Evolutionary conservation across 2,329 filamentous ascomycete genomes (phyloP).

Genomic region (Calonectria henricotiae): DNA sequence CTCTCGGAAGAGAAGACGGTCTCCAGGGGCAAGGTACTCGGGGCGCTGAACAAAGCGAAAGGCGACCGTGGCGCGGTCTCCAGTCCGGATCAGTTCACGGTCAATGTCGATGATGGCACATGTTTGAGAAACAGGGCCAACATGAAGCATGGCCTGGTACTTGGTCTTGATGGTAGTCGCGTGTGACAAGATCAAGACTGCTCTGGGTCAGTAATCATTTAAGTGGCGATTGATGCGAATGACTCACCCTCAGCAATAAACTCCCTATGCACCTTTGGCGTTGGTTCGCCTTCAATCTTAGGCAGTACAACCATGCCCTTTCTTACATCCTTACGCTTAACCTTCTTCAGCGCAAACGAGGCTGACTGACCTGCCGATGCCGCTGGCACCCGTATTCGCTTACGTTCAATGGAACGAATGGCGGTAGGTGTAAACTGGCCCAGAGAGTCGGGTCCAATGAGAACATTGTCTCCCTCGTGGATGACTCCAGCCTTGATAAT

Average conservation of each 20-base stretch:
- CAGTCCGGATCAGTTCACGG: constrained; percentile 93
- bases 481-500: constrained; percentile 91
- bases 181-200: constrained; percentile 93
- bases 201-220: constrained; percentile 31
- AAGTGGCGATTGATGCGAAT: not conserved
- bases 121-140: constrained; percentile 94
- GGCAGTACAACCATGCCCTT: constrained; percentile 98
- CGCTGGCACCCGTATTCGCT: constrained; percentile 89
- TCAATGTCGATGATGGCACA: constrained; percentile 99
- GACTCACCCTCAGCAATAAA: constrained; percentile 82
- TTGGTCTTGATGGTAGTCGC: constrained; percentile 97
- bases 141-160: constrained; percentile 98
- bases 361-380: constrained; percentile 94
- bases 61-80: constrained; percentile 93
- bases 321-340: constrained; percentile 91
- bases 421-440: constrained; percentile 91
- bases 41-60: constrained; percentile 96
- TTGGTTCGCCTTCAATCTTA: constrained; percentile 81
- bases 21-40: constrained; percentile 91
- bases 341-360: constrained; percentile 89
- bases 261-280: constrained; percentile 80
- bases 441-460: constrained; percentile 91
- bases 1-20: constrained; percentile 93
- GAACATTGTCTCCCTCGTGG: constrained; percentile 90
- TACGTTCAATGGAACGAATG: constrained; percentile 94